Evolutionary conservation across 805 yeast genomes (phyloP), one percentile per base, ranked within the genome.

Genomic region (Pichia membranifaciens): DNA sequence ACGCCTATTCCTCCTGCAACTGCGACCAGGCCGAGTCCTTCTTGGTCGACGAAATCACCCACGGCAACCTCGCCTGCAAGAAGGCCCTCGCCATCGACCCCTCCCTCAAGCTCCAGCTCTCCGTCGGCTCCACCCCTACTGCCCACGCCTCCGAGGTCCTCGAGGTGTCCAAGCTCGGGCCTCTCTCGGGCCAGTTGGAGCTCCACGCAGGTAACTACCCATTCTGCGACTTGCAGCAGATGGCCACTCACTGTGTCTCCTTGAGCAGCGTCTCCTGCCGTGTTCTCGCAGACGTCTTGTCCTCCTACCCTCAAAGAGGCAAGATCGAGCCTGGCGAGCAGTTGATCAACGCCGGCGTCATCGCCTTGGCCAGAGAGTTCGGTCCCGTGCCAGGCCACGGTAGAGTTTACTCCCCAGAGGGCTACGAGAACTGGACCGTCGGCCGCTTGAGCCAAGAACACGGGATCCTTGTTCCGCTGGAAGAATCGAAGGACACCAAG

Each of bases 111-210:
- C 64, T 84, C 25, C 70, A 69, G 6, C 65, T 85, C 2, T 83
- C 91, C 0, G 85, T 84, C 21, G 95, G 95, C 20, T 89, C 93
- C 1, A 84, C 95, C 0, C 93, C 93, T 39, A 85, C 91, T 0
- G 79, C 85, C 5, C 87, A 82, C 58, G 76, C 86, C 0, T 68
- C 81, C 18, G 58, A 55, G 35, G 43, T 55, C 7, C 17, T 32
- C 3, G 21, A 52, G 23, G 39, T 43, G 23, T 41, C 50, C 9
- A 28, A 51, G 22, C 41, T 57, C 2, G 45, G 56, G 18, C 34
- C 54, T 34, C 54, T 53, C 53, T 52, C 49, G 32, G 82, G 81
- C 4, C 57, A 59, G 1, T 64, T 85, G 35, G 93, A 85, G 58
- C 59, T 85, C 16, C 95, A 85, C 60, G 90, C 91, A n/a, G 95